Evolutionary conservation across 768 basidiomycete genomes (phyloP).

Genomic region (Amanita pseudoporphyria): DNA sequence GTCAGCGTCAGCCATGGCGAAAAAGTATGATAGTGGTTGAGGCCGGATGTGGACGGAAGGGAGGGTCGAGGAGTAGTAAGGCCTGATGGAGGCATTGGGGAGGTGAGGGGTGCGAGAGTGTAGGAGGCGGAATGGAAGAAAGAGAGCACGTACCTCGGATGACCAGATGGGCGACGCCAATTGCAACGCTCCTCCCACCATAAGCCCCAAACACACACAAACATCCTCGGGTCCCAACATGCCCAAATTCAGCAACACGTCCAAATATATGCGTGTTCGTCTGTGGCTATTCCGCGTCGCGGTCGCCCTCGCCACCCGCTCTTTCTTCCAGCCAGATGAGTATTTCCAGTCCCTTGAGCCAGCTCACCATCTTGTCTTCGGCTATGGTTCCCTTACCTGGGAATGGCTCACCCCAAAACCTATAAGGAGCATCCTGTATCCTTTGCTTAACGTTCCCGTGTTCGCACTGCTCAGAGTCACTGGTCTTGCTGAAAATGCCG

Average conservation of each 20-base stretch:
- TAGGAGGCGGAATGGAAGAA: constrained; percentile 23
- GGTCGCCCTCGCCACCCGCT: constrained; percentile 62
- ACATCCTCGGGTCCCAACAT: neutral
- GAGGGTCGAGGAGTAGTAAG: constrained; percentile 26
- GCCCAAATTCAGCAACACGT: constrained; percentile 6
- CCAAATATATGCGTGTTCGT: constrained; percentile 8
- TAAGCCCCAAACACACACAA: constrained; percentile 18
- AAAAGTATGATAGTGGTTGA: constrained; percentile 34
- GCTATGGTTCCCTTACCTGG: constrained; percentile 91
- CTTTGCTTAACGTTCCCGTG: constrained; percentile 67
- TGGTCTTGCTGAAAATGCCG: constrained; percentile 34
- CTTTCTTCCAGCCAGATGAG: constrained; percentile 96
- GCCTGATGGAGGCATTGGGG: constrained; percentile 47
- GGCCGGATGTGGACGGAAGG: constrained; percentile 11
- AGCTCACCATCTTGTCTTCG: constrained; percentile 82
- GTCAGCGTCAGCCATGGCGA: constrained; percentile 82
- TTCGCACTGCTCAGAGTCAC: constrained; percentile 60
- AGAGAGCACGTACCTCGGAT: constrained; percentile 23
- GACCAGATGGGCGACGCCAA: neutral
- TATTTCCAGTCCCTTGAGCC: constrained; percentile 93
- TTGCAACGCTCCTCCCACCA: constrained; percentile 38
- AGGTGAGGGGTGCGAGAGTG: constrained; percentile 56
- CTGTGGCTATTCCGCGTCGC: constrained; percentile 44
- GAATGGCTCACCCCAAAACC: constrained; percentile 75
- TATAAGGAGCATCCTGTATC: constrained; percentile 76